phyloP scores from a whole-genome alignment of 2,329 filamentous ascomycete species.

The Didymella pomorum region DNA sequence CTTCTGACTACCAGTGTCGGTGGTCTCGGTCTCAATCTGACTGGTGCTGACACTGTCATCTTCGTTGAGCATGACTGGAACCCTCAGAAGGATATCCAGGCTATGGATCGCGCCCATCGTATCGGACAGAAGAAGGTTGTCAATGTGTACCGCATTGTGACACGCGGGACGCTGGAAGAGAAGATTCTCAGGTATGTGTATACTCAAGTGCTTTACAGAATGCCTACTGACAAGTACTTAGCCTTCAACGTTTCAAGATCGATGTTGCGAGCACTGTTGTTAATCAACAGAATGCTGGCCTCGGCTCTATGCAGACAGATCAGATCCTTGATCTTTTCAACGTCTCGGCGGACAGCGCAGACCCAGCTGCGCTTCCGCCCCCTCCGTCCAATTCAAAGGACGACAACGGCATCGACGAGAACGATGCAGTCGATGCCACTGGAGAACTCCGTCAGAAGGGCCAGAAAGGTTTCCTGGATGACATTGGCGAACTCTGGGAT shows the following conservation, averaged over 20 bases:
- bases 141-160: slow-evolving; percentile 97
- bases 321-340: slow-evolving; percentile 98
- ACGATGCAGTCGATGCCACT: slow-evolving; percentile 80
- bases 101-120: slow-evolving; percentile 97
- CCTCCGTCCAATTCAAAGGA: slow-evolving; percentile 68
- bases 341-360: slow-evolving; percentile 61
- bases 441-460: slow-evolving; percentile 93
- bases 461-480: slow-evolving; percentile 96
- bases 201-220: background rate
- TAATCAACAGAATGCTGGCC: slow-evolving; percentile 96
- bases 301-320: slow-evolving; percentile 97
- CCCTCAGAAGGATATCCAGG: slow-evolving; percentile 96
- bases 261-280: slow-evolving; percentile 98
- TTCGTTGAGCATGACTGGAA: slow-evolving; percentile 99
- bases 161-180: slow-evolving; percentile 93
- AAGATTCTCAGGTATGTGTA: slow-evolving; percentile 83
- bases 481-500: slow-evolving; percentile 95
- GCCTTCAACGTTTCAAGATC: slow-evolving; percentile 98
- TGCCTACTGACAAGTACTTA: slow-evolving; percentile 49
- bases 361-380: slow-evolving; percentile 65
- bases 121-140: slow-evolving; percentile 99
- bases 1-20: slow-evolving; percentile 95
- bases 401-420: slow-evolving; percentile 78
- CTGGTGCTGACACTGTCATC: slow-evolving; percentile 96
- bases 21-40: slow-evolving; percentile 92